Evolutionary conservation across 1,284 basidiomycete genomes (phyloP), one percentile per base, ranked within the genome.

Genomic region (Boletellus deceptivus): DNA sequence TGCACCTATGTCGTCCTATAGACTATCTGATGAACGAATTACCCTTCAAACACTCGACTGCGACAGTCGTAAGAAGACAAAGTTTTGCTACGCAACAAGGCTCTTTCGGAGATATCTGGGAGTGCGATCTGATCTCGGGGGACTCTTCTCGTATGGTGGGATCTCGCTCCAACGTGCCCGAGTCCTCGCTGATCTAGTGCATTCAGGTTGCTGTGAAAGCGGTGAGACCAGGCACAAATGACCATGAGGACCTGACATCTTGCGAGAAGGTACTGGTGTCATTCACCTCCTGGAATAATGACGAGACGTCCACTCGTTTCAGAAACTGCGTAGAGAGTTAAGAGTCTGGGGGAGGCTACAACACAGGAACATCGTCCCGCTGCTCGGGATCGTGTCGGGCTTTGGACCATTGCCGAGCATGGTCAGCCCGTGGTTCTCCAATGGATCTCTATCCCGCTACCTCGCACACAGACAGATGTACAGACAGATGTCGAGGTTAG

Each of bases 371-470:
- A 25, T 69, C 0, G 55, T 70, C 8, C 67, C 65, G 14, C 33
- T 67, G 0, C 65, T 67, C 6, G 64, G 64, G 20, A 52, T 65
- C 4, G 63, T 66, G 11, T 31, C 25, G 11, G 50, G 31, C 20
- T 62, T 64, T 11, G 55, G 57, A 24, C 52, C 50, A 1, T 24
- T 69, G 27, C 53, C 49, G 4, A 58, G 61, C 34, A 50, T 55
- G 34, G 62, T 70, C 38, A 67, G 57, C 49, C 68, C 64, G 2
- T 67, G 64, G 64, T 57, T 63, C 27, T 4, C 6, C 27, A 64
- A 65, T 14, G 67, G 65, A 17, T 67, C 63, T 33, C 43, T 70
- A 14, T 46, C 51, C 8, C 4, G 0, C 3, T 63, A 68, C 31
- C 39, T 70, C 27, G 24, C 20, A 0, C 13, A 13, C 17, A 27